These are phyloP conservation scores for Alliaria petiolata DNA, from an alignment of 345 rosid genomes.

Conservation along the genomic window DNA sequence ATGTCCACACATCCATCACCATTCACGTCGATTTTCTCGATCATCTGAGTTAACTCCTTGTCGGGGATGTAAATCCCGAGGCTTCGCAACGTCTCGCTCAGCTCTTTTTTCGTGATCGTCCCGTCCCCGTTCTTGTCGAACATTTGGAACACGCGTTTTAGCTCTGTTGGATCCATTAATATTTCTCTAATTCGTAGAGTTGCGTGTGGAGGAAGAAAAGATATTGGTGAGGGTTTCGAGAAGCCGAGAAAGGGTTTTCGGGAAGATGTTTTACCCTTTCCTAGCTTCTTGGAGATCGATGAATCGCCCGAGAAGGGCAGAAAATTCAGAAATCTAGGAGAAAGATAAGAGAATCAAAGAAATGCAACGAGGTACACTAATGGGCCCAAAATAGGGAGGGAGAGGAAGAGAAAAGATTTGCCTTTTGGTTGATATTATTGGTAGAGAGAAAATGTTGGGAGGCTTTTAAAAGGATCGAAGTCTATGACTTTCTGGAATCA, in stretches of 20 bases:
- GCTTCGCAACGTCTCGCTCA: slow-evolving; percentile 57
- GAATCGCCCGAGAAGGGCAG: neutral
- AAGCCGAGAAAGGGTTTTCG: slow-evolving; percentile 16
- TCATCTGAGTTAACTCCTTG: slow-evolving; percentile 50
- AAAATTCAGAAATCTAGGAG: neutral
- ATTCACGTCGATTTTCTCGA: slow-evolving; percentile 47
- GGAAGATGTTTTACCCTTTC: neutral
- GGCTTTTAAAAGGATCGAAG: neutral
- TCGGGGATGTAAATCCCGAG: slow-evolving; percentile 68
- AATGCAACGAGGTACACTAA: neutral
- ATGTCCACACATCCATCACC: slow-evolving; percentile 61
- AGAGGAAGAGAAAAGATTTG: slow-evolving; percentile 4
- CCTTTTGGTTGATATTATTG: slow-evolving; percentile 2
- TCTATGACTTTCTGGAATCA: neutral
- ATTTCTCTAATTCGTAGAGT: neutral
- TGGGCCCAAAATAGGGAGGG: neutral
- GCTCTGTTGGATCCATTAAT: slow-evolving; percentile 51
- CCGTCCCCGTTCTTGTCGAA: slow-evolving; percentile 87
- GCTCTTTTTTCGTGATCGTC: slow-evolving; percentile 56
- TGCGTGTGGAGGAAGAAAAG: slow-evolving; percentile 13
- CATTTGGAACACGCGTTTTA: slow-evolving; percentile 66
- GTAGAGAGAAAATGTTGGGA: slow-evolving; percentile 6
- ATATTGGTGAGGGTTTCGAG: neutral
- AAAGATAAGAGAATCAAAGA: neutral
- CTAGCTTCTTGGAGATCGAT: slow-evolving; percentile 6